Evolutionary conservation across 2,329 filamentous ascomycete species (phyloP).

Genomic region (Nigrograna mackinnonii): DNA sequence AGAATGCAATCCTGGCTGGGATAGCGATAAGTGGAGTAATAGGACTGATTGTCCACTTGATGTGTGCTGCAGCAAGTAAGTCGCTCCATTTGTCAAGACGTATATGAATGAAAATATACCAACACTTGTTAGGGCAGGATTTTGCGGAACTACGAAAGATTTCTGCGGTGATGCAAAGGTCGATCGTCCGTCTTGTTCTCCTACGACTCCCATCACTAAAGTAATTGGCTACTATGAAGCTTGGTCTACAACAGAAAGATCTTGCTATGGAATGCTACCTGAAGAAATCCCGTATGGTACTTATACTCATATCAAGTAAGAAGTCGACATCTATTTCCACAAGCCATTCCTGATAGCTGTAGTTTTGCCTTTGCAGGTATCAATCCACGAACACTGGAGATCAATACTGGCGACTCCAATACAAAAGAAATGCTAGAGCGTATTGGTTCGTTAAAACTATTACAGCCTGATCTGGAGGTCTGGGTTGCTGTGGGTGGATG

Average conservation of each 20-base stretch:
- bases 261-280: conserved; percentile 16
- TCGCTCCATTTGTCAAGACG: too few relatives aligned
- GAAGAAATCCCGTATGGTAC: conserved; percentile 16
- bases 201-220: not conserved
- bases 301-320: conserved; percentile 1
- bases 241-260: conserved; percentile 1
- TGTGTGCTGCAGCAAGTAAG: conserved; percentile 20
- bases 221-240: conserved; percentile 12
- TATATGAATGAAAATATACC: too few relatives aligned
- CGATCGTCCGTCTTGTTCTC: not conserved
- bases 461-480: conserved; percentile 41
- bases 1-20: conserved; percentile 26
- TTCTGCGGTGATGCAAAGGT: conserved; percentile 1
- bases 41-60: conserved; percentile 14
- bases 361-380: conserved; percentile 31
- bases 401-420: too few relatives aligned
- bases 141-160: conserved; percentile 36
- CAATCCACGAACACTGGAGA: conserved; percentile 20
- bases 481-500: conserved; percentile 49
- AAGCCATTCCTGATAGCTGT: too few relatives aligned
- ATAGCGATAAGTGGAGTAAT: not conserved
- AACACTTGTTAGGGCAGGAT: too few relatives aligned
- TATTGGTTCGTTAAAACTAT: conserved; percentile 30
- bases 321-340: too few relatives aligned
- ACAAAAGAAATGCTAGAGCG: too few relatives aligned